A percentile compares a stretch with the other conserved stretches of the same genome.
Evolutionary conservation across 768 basidiomycete species (phyloP).

Genomic region (Amanita molliuscula): DNA sequence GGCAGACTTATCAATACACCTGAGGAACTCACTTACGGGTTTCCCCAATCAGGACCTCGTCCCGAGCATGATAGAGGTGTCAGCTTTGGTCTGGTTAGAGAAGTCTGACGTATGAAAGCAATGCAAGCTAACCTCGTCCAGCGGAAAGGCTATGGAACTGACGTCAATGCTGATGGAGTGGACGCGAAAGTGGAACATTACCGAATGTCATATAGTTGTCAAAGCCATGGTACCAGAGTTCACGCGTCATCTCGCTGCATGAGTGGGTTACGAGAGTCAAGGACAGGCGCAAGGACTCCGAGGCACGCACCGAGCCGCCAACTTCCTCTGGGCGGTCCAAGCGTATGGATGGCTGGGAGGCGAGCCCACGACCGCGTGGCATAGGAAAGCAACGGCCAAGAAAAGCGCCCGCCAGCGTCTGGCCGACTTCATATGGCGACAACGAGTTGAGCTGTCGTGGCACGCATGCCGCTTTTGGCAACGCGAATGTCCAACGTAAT

Average conservation of each 20-base stretch:
- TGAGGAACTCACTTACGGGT: slow-evolving; percentile 46
- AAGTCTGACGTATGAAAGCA: not conserved
- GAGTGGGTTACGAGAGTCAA: not conserved
- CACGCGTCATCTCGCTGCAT: slow-evolving; percentile 55
- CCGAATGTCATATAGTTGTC: slow-evolving; percentile 82
- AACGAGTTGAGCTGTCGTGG: slow-evolving; percentile 18
- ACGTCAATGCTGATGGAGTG: slow-evolving; percentile 11
- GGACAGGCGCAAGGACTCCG: not conserved
- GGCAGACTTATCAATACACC: not conserved
- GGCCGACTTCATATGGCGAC: slow-evolving; percentile 37
- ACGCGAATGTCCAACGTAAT: slow-evolving; percentile 36
- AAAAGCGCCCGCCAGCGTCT: slow-evolving; percentile 43
- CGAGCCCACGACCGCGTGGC: slow-evolving; percentile 18
- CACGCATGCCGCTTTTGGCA: slow-evolving; percentile 8
- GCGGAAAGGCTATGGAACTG: slow-evolving; percentile 55
- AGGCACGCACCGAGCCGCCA: slow-evolving; percentile 39
- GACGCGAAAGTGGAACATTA: slow-evolving; percentile 16
- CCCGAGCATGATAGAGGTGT: slow-evolving; percentile 81
- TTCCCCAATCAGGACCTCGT: slow-evolving; percentile 78
- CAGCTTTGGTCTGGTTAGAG: slow-evolving; percentile 37
- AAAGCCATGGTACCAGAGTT: slow-evolving; percentile 88
- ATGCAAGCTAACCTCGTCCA: slow-evolving; percentile 56
- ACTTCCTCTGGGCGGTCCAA: slow-evolving; percentile 53
- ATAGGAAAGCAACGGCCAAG: slow-evolving; percentile 28
- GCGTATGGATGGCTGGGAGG: slow-evolving; percentile 23